These are phyloP conservation scores for Favolaschia claudopus DNA, from an alignment of 768 basidiomycete genomes.

Conservation along the genomic window DNA sequence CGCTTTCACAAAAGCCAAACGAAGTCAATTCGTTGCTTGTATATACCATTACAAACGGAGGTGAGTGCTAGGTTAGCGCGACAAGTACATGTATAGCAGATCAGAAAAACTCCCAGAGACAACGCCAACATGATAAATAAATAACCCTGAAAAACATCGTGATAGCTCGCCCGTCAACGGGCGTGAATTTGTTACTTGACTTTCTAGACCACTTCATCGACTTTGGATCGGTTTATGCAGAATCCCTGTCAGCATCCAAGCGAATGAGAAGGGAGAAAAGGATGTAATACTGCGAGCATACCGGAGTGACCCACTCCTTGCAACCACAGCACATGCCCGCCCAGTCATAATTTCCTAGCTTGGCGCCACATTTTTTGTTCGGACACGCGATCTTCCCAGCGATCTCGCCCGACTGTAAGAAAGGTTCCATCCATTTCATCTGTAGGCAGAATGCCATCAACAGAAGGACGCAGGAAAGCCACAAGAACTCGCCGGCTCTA, in stretches of 20 bases:
- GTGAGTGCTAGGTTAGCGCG: too few species aligned
- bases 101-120: neutral
- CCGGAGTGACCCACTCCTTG: conserved; percentile 91
- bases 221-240: conserved; percentile 73
- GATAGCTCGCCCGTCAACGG: neutral
- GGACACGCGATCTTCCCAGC: conserved; percentile 93
- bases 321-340: conserved; percentile 93
- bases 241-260: conserved; percentile 53
- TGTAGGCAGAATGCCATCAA: conserved; percentile 33
- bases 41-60: too few species aligned
- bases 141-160: neutral
- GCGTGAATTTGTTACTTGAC: too few species aligned
- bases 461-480: neutral
- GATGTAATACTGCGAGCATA: conserved; percentile 45
- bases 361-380: conserved; percentile 87
- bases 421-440: conserved; percentile 97
- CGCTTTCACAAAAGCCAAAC: too few species aligned
- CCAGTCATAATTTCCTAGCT: conserved; percentile 98
- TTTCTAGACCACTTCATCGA: conserved; percentile 65
- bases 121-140: neutral
- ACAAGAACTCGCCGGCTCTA: conserved; percentile 80
- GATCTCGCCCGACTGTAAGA: conserved; percentile 76
- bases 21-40: too few species aligned
- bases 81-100: too few species aligned
- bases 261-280: neutral